phyloP scores from a whole-genome alignment of 768 basidiomycete genomes.

The Auricularia heimuer region DNA sequence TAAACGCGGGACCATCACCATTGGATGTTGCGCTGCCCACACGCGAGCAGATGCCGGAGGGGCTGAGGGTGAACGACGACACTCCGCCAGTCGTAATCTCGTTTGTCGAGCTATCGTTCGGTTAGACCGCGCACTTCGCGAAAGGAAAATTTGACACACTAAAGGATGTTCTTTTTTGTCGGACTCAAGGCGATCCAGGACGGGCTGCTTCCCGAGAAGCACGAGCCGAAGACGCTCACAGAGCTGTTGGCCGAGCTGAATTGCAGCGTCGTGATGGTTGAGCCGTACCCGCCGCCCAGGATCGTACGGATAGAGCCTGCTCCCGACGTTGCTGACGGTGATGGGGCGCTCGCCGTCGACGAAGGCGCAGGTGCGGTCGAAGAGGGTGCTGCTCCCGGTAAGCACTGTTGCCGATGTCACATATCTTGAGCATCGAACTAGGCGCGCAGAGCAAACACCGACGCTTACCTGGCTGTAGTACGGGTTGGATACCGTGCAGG shows the following conservation, averaged over 20 bases:
- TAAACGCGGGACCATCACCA: conserved; percentile 44
- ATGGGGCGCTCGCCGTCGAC: background rate
- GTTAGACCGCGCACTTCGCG: background rate
- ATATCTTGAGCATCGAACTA: background rate
- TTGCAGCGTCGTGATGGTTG: background rate
- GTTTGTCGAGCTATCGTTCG: conserved; percentile 43
- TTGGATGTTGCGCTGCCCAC: conserved; percentile 38
- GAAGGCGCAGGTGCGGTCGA: background rate
- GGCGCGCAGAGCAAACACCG: no score
- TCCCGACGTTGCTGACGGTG: background rate
- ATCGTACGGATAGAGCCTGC: background rate
- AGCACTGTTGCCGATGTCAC: background rate
- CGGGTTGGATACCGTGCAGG: background rate
- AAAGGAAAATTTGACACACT: conserved; percentile 31
- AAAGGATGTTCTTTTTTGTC: conserved; percentile 47
- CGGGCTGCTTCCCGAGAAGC: conserved; percentile 32
- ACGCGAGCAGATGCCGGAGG: conserved; percentile 30
- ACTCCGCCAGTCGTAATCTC: conserved; percentile 35
- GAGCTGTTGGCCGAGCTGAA: background rate
- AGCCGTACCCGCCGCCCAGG: background rate
- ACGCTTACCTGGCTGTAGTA: background rate
- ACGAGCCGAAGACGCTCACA: background rate
- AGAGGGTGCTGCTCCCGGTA: background rate
- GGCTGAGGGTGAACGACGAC: conserved; percentile 46
- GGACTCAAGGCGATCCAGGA: conserved; percentile 55